phyloP scores from a whole-genome alignment of 2,329 filamentous ascomycete species.

The Davidsoniella eucalypti region DNA sequence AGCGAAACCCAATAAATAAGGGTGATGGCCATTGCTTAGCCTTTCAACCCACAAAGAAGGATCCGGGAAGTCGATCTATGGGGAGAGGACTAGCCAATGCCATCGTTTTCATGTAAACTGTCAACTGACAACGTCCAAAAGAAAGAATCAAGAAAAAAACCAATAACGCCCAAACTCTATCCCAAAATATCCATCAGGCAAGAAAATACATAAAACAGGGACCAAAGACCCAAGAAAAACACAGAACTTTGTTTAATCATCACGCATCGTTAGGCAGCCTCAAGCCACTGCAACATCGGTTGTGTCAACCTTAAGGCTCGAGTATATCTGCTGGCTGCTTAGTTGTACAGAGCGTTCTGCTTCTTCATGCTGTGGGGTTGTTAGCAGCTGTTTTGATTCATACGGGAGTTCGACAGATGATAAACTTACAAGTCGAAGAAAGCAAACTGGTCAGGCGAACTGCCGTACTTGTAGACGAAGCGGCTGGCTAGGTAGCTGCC shows the following conservation, averaged over 20 bases:
- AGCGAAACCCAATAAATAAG: too few species aligned
- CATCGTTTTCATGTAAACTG: too few species aligned
- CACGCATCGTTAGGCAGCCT: not conserved
- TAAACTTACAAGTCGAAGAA: conserved; percentile 90
- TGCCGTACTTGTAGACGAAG: conserved; percentile 92
- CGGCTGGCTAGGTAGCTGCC: conserved; percentile 87
- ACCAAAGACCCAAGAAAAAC: not conserved
- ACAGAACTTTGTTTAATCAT: not conserved
- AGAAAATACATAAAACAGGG: not conserved
- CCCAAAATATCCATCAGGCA: not conserved
- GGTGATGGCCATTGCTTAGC: too few species aligned
- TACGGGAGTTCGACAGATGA: not conserved
- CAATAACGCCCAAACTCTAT: conserved; percentile 1
- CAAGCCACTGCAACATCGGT: not conserved
- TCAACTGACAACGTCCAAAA: too few species aligned
- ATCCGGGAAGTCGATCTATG: too few species aligned
- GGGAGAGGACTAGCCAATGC: too few species aligned
- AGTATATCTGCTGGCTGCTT: not conserved
- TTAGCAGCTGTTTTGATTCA: not conserved
- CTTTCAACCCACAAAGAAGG: too few species aligned
- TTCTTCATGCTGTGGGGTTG: conserved; percentile 36
- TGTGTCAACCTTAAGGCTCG: too few species aligned
- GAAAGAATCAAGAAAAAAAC: not conserved
- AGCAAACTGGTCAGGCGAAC: conserved; percentile 83
- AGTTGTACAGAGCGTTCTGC: conserved; percentile 5